Base-by-base conservation (phyloP, 306 rosid species). In the Trifolium pratense region DNA sequence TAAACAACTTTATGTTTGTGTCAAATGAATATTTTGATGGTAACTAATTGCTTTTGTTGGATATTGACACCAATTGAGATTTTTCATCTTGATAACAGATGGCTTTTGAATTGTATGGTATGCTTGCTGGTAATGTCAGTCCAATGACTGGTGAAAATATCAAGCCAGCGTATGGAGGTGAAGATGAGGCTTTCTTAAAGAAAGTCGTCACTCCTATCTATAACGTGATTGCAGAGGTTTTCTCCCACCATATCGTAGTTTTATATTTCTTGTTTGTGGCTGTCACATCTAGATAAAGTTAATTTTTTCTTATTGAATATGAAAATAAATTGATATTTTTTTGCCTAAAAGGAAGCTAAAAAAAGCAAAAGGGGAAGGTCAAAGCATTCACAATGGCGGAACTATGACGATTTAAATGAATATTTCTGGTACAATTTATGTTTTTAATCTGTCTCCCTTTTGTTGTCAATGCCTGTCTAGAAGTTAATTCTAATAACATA, bases 41-140 rank as follows among this genome's bases (percentile, higher is more conserved):
- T 26, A 11, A 20, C 52, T 12, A 37, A 6, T 16, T 34, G 5
- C 64, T 25, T 25, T 62, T 61, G 29, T 31, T 73, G 29, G 73
- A 57, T 66, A 51, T 23, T 64, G 56, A 62, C 73, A 69, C 67
- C 52, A 12, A 49, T 70, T 66, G 36, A 65, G 25, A 61, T 85
- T 77, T 62, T 71, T 79, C 12, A 37, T 76, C 63, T 64, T 46
- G 62, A 66, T 56, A 73, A 74, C 76, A 94, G 99, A 94, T 94
- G 99, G 99, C 97, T 26, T 94, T 94, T 84, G 99, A 94, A 75
- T 83, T 94, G 83, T 94, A 94, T 81, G 99, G 99, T 64, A 94
- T 94, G 97, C 88, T 94, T 70, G 99, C 99, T 48, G 99, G 99
- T 83, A 94, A 90, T 88, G 97, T 94, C 43, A 94, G 97, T 83